These are phyloP conservation scores for Trichaptum fuscoviolaceum DNA, from an alignment of 768 basidiomycete species.

Conservation along the genomic window DNA sequence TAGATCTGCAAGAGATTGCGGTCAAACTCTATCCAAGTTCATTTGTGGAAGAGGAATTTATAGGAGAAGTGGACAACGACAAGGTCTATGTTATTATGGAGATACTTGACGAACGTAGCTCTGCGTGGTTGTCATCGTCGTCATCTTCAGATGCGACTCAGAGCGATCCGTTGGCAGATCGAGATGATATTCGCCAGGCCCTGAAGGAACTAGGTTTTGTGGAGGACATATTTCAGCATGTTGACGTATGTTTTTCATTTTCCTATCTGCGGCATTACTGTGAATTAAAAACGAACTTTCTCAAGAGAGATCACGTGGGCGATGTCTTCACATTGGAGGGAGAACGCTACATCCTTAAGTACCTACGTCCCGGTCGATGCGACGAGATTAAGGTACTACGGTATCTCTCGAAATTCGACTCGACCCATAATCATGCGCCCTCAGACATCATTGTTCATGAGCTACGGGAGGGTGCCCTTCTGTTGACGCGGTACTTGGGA, in stretches of 20 bases:
- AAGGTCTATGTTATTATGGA: too few relatives aligned
- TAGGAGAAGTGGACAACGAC: too few relatives aligned
- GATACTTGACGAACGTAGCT: too few relatives aligned
- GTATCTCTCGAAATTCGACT: background rate
- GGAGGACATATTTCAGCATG: background rate
- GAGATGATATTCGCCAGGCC: background rate
- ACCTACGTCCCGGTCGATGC: background rate
- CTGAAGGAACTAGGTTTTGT: background rate
- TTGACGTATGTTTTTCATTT: background rate
- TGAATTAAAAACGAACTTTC: background rate
- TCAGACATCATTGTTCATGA: background rate
- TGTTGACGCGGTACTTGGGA: background rate
- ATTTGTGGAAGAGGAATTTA: background rate
- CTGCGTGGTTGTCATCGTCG: too few relatives aligned
- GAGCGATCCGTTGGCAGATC: background rate
- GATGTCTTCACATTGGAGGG: background rate
- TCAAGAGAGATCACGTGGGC: background rate
- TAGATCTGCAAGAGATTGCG: background rate
- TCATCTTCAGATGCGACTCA: too few relatives aligned
- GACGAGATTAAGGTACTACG: background rate
- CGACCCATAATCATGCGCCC: background rate
- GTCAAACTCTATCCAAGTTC: background rate
- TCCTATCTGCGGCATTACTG: background rate
- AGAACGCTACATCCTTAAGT: background rate
- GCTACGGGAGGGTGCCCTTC: background rate